Percentiles rank a stretch among this genome's conserved stretches.
Evolutionary conservation across 2,329 filamentous ascomycete species (phyloP).

Genomic region (Elsinoe arachidis): DNA sequence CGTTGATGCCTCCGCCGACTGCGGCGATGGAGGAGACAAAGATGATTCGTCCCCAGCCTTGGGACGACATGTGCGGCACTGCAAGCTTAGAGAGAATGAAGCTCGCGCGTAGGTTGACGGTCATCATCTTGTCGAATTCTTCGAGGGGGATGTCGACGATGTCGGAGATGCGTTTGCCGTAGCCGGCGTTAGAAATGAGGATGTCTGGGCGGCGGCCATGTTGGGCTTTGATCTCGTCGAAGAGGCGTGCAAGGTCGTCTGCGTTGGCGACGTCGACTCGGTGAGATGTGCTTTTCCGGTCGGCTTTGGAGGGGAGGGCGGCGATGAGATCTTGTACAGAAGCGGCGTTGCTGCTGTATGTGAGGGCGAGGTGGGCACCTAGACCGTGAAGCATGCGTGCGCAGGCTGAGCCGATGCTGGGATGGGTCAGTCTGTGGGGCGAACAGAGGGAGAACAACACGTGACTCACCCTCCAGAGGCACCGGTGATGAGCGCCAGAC

Average conservation of each 20-base stretch:
- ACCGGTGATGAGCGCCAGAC: constrained; percentile 51
- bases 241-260: constrained; percentile 46
- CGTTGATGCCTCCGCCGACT: constrained; percentile 56
- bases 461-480: constrained; percentile 48
- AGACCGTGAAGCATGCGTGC: constrained; percentile 45
- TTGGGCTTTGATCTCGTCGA: constrained; percentile 43
- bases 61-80: constrained; percentile 51
- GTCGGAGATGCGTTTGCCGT: constrained; percentile 51
- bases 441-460: not conserved
- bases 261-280: constrained; percentile 49
- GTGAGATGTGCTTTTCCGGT: constrained; percentile 44
- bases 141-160: constrained; percentile 53
- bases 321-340: constrained; percentile 38
- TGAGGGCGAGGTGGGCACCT: constrained; percentile 49
- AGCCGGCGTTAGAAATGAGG: constrained; percentile 57
- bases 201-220: constrained; percentile 53
- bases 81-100: constrained; percentile 54
- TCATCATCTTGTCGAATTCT: constrained; percentile 56
- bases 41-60: constrained; percentile 55
- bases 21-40: constrained; percentile 57
- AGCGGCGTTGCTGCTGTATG: constrained; percentile 45
- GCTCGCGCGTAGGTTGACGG: constrained; percentile 53
- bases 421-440: not conserved
- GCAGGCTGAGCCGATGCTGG: constrained; percentile 50
- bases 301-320: constrained; percentile 28